These are phyloP conservation scores for Colletotrichum sublineola DNA, from an alignment of 2,329 filamentous ascomycete species.

Conservation along the genomic window DNA sequence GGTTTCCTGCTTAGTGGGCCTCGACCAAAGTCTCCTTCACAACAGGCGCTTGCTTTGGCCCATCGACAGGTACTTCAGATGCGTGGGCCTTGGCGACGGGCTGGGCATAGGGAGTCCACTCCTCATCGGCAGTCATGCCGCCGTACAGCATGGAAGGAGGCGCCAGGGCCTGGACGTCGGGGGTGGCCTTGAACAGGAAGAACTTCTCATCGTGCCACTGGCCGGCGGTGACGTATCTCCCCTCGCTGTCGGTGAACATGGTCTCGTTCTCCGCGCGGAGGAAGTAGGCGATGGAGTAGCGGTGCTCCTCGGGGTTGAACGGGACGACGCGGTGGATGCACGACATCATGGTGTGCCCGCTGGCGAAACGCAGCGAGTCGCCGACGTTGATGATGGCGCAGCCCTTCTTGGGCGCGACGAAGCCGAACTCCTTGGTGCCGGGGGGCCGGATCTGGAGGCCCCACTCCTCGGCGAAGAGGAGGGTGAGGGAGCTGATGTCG, in stretches of 20 bases:
- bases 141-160: conserved; percentile 63
- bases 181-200: conserved; percentile 40
- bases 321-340: conserved; percentile 71
- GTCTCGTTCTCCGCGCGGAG: conserved; percentile 68
- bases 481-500: conserved; percentile 67
- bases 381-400: conserved; percentile 70
- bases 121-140: conserved; percentile 55
- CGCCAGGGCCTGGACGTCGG: conserved; percentile 57
- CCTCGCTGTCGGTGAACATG: conserved; percentile 68
- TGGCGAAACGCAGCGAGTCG: conserved; percentile 69
- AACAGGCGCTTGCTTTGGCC: conserved; percentile 25
- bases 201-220: conserved; percentile 68
- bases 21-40: conserved; percentile 35
- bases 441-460: conserved; percentile 69
- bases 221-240: conserved; percentile 64
- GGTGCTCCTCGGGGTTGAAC: conserved; percentile 55
- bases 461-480: conserved; percentile 69
- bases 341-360: conserved; percentile 65
- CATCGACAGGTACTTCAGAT: conserved; percentile 13
- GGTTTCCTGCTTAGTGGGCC: conserved; percentile 23
- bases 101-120: conserved; percentile 37
- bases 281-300: conserved; percentile 72
- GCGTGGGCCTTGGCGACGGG: conserved; percentile 32
- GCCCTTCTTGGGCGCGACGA: conserved; percentile 65
- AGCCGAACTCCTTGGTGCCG: conserved; percentile 60